Evolutionary conservation across 176 grass and related monocot genomes (phyloP).

Genomic region (Oropetium thomaeum): DNA sequence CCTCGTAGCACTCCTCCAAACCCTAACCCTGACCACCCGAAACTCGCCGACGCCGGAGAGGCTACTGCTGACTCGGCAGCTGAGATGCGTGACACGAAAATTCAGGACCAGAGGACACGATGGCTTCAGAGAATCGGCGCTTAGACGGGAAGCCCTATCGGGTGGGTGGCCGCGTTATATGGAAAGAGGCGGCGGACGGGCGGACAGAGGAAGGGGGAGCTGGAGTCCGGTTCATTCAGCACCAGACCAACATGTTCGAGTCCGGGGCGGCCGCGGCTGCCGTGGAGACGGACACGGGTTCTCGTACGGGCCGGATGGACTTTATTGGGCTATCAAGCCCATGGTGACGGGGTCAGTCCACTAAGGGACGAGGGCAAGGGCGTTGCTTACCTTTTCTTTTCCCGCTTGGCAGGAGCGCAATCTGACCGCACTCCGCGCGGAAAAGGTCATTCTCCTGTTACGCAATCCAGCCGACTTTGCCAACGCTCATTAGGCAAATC

Average conservation of each 20-base stretch:
- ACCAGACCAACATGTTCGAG: neutral
- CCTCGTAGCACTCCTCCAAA: neutral
- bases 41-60: neutral
- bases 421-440: too few relatives aligned
- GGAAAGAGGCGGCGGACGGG: neutral
- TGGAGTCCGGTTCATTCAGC: neutral
- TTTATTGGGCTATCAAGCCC: neutral
- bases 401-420: neutral
- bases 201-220: neutral
- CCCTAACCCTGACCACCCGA: constrained; percentile 39
- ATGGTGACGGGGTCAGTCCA: neutral
- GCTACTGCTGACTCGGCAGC: neutral
- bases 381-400: neutral
- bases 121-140: neutral
- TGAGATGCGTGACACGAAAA: neutral
- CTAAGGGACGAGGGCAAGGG: neutral
- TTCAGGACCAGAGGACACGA: neutral
- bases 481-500: too few relatives aligned
- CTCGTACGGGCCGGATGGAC: neutral
- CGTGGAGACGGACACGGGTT: neutral
- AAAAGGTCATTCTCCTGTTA: too few relatives aligned
- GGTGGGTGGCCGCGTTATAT: constrained; percentile 25
- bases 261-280: neutral
- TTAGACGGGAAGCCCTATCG: constrained; percentile 23
- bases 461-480: too few relatives aligned